A percentile compares a stretch with the other conserved stretches of the same genome.
These are phyloP conservation scores for Chionographis japonica DNA, from an alignment of 106 monocot genomes.

Conservation along the genomic window DNA sequence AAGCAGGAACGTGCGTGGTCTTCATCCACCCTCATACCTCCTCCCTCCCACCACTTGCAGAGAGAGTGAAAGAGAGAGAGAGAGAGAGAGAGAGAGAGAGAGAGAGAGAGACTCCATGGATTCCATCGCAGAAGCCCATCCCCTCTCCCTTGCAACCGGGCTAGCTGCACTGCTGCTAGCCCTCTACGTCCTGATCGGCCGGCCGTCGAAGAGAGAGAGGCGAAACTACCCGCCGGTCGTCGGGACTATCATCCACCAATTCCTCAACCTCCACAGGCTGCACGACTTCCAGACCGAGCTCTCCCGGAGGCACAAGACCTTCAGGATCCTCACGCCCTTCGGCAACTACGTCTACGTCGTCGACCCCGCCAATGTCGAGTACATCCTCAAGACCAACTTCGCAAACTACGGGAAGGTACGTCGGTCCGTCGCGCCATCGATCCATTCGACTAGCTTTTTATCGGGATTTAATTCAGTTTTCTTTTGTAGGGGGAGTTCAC, in stretches of 20 bases:
- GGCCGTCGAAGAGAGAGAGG: not conserved
- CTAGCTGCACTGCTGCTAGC: not conserved
- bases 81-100: too few relatives aligned
- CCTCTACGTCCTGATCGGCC: not conserved
- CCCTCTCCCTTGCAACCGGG: not conserved
- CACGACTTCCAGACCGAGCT: conserved; percentile 29
- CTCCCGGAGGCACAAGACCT: conserved; percentile 33
- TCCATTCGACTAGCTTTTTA: too few relatives aligned
- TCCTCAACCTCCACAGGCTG: conserved; percentile 23
- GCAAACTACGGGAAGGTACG: conserved; percentile 58
- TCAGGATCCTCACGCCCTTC: conserved; percentile 45
- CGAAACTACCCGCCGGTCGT: conserved; percentile 34
- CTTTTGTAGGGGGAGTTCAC: conserved; percentile 16
- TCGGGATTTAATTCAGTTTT: too few relatives aligned
- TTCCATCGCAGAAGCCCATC: not conserved
- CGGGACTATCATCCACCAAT: conserved; percentile 35
- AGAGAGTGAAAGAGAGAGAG: too few relatives aligned
- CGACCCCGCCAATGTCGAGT: conserved; percentile 54
- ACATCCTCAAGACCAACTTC: conserved; percentile 64
- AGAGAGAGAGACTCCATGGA: not conserved
- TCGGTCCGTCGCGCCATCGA: too few relatives aligned
- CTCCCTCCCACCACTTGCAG: too few relatives aligned
- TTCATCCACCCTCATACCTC: too few relatives aligned
- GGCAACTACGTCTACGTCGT: conserved; percentile 46
- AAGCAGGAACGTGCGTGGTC: too few relatives aligned